Percentiles rank a stretch among this genome's conserved stretches.
Evolutionary conservation across 2,329 filamentous ascomycete species (phyloP).

Genomic region (Sporothrix schenckii): DNA sequence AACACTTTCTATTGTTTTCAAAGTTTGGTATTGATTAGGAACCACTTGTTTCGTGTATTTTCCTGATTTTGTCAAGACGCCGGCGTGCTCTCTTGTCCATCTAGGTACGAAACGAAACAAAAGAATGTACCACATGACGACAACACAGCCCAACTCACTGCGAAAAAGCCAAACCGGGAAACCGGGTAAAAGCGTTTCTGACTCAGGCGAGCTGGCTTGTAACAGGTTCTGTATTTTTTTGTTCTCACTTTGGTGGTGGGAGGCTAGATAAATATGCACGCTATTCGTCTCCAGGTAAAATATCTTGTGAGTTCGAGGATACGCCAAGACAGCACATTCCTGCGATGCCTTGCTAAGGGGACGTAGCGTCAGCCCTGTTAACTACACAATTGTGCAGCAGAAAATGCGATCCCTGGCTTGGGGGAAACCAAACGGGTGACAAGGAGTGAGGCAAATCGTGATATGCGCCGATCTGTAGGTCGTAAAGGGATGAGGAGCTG

Average conservation of each 20-base stretch:
- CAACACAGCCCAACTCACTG: not conserved
- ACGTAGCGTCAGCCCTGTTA: not conserved
- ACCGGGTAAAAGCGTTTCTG: not conserved
- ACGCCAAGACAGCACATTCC: conserved; percentile 12
- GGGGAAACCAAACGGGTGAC: not conserved
- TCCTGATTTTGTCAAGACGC: not conserved
- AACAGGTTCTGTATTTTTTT: not conserved
- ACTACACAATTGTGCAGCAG: not conserved
- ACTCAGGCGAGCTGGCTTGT: not conserved
- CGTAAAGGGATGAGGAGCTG: not conserved
- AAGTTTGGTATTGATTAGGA: not conserved
- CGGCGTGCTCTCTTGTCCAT: not conserved
- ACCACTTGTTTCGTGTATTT: not conserved
- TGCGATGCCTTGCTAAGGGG: not conserved
- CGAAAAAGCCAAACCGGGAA: not conserved
- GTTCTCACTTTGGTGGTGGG: not conserved
- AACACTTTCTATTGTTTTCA: not conserved
- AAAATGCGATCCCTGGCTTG: not conserved
- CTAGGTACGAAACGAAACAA: not conserved
- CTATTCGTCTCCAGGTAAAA: not conserved
- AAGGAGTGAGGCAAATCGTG: conserved; percentile 12
- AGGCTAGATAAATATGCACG: not conserved
- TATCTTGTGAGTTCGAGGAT: not conserved
- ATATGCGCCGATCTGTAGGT: conserved; percentile 23
- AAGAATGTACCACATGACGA: not conserved